Conservation (phyloP, 768 basidiomycete genomes). For the Amanita rimosa region DNA sequence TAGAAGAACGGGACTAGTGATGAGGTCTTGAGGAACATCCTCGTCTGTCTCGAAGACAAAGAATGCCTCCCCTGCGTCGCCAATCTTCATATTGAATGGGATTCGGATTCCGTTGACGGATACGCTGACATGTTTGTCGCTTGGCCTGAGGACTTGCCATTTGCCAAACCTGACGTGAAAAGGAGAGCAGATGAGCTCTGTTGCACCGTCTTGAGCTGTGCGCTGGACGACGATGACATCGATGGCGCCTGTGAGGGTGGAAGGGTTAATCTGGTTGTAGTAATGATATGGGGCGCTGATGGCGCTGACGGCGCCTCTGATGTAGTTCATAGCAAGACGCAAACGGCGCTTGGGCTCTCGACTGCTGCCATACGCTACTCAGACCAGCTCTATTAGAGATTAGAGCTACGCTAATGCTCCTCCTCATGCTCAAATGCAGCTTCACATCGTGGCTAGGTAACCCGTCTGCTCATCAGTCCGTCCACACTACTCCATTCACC, state of each 20-base stretch:
- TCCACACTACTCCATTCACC: background rate
- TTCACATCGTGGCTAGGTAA: conserved; percentile 57
- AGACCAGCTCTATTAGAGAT: too few species aligned
- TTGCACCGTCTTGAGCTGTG: conserved; percentile 47
- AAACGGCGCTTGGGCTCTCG: too few species aligned
- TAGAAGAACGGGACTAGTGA: conserved; percentile 84
- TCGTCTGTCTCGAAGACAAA: conserved; percentile 97
- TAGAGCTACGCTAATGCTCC: conserved; percentile 24
- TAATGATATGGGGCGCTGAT: conserved; percentile 84
- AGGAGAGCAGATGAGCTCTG: conserved; percentile 79
- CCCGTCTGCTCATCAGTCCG: background rate
- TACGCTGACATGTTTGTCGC: conserved; percentile 94
- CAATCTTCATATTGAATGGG: conserved; percentile 97
- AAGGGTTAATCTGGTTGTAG: conserved; percentile 87
- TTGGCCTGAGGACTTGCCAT: conserved; percentile 87
- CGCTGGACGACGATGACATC: conserved; percentile 94
- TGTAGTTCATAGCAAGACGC: conserved; percentile 26
- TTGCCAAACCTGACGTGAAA: conserved; percentile 98
- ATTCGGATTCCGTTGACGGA: conserved; percentile 77
- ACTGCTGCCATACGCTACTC: background rate
- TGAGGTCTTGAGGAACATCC: conserved; percentile 86
- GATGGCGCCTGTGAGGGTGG: conserved; percentile 96
- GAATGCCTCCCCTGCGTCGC: conserved; percentile 97
- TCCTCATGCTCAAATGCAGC: conserved; percentile 58
- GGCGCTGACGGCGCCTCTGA: conserved; percentile 76